Base-by-base conservation (phyloP, 345 rosid genomes). In the Populus nigra region DNA sequence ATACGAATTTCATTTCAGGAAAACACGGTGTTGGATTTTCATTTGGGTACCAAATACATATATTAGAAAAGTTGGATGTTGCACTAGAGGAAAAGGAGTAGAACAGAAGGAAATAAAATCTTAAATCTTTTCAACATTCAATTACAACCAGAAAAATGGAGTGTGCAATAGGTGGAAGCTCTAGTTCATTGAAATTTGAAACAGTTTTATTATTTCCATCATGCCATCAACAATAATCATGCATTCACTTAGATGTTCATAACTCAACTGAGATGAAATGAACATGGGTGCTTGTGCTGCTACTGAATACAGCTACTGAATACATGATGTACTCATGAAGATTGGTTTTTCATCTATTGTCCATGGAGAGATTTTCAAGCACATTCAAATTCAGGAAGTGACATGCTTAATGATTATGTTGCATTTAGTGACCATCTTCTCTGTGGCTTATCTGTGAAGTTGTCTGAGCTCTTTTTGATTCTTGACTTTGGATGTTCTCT, bases 291-390 rank as follows among this genome's bases (percentile, higher is more conserved):
- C 27, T 17, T 2, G 41, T 63, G 59, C 49, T 27, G 63, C 71
- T 23, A 27, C 53, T 35, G 33, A 53, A 62, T 16, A 47, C 39
- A 20, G 63, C 71, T n/a, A 25, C 53, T 33, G 33, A 53, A 62
- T 16, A 47, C 39, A 25, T 39, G 13, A 45, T 15, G 57, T 12
- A 16, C 76, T 65, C 65, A 61, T 73, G 36, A 63, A 16, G n/a
- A 29, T 72, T 41, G 69, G 20, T 72, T 66, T 81, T 45, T 47
- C 22, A 17, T 73, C 39, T 41, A 33, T 66, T 75, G 57, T 78
- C 69, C 84, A 86, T 86, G 79, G 71, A 79, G 45, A 68, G 84
- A 77, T 72, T 79, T 69, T 78, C 79, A 57, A 35, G 65, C 41
- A 57, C 79, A 65, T 45, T 75, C 59, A 70, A 57, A 74, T 69